These are phyloP conservation scores for Phytophthora pisi DNA, from an alignment of 352 stramenopile species.

Conservation along the genomic window DNA sequence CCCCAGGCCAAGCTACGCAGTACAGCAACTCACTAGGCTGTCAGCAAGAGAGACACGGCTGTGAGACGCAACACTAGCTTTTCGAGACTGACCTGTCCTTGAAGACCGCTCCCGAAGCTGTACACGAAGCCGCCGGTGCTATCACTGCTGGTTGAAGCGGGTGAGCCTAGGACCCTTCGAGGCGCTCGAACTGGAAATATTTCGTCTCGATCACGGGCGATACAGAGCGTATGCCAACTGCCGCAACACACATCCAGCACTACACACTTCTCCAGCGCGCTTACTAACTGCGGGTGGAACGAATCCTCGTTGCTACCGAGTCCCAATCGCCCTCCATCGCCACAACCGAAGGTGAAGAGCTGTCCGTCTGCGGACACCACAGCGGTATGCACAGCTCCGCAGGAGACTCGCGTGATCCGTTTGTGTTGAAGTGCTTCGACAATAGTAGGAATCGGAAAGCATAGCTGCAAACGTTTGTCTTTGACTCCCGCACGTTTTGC, in stretches of 20 bases:
- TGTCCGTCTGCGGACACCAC: slow-evolving; percentile 60
- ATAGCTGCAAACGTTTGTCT: slow-evolving; percentile 53
- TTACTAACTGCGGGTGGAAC: slow-evolving; percentile 55
- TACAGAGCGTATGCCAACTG: slow-evolving; percentile 77
- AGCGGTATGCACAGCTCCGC: slow-evolving; percentile 86
- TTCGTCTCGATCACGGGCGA: slow-evolving; percentile 40
- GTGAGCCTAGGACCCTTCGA: neutral
- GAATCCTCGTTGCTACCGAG: slow-evolving; percentile 61
- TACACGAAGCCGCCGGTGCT: slow-evolving; percentile 56
- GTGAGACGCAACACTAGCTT: neutral
- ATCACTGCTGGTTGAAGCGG: neutral
- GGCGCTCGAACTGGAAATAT: slow-evolving; percentile 5
- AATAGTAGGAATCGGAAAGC: slow-evolving; percentile 68
- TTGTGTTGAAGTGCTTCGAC: slow-evolving; percentile 51
- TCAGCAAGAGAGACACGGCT: neutral
- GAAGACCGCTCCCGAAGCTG: slow-evolving; percentile 67
- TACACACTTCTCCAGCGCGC: slow-evolving; percentile 49
- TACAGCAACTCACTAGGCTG: neutral
- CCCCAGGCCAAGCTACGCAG: slow-evolving; percentile 58
- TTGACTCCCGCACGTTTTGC: slow-evolving; percentile 59
- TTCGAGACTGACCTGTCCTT: slow-evolving; percentile 49
- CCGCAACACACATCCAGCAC: slow-evolving; percentile 65
- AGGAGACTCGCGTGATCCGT: slow-evolving; percentile 80
- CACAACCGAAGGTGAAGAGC: slow-evolving; percentile 88
- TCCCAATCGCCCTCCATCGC: slow-evolving; percentile 90